Evolutionary conservation across 352 stramenopile genomes (phyloP), one percentile per base, ranked within the genome.

Genomic region (Pythium grandisporangium): DNA sequence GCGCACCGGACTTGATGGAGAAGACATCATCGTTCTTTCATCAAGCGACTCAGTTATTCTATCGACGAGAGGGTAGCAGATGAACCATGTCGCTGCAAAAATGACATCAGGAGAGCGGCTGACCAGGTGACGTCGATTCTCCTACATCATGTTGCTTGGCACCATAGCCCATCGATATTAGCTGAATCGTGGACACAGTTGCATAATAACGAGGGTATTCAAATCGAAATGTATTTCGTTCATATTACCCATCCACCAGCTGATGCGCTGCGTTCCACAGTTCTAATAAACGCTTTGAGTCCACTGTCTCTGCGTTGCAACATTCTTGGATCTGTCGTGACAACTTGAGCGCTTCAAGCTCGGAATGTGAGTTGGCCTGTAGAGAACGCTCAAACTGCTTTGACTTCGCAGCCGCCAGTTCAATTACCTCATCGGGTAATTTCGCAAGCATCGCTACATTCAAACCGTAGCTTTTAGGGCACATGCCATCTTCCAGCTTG

Each of bases 361-460:
- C 47, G 6, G 16, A 49, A 39, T 60, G 45, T 2, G 54, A 56
- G 40, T 66, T 58, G 25, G 52, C 51, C 41, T 85, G 70, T 22
- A 93, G 61, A 7, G 75, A 84, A 2, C 62, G 48, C 53, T 93
- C 79, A 48, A 98, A 98, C 45, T 95, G 78, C 34, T 78, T 63
- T 48, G 84, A 96, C 38, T 97, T 93, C 41, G 71, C 73, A 17
- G 84, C 89, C 1, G 95, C 95, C 29, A 84, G 87, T 17, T 89
- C 58, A 26, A 99, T 77, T 29, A 99, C 95, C 57, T 96, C 74
- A 30, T 97, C 69, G 0, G 96, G 96, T 4, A 99, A 78, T 41
- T 93, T 91, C 8, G 97, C 96, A 14, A 99, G 74, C 61, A 96
- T 90, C 7, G 97, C 97, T 7, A 99, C 96, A 61, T 99, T 99